phyloP scores from a whole-genome alignment of 2,329 filamentous ascomycete genomes.

The Emmonsiellopsis sp. region DNA sequence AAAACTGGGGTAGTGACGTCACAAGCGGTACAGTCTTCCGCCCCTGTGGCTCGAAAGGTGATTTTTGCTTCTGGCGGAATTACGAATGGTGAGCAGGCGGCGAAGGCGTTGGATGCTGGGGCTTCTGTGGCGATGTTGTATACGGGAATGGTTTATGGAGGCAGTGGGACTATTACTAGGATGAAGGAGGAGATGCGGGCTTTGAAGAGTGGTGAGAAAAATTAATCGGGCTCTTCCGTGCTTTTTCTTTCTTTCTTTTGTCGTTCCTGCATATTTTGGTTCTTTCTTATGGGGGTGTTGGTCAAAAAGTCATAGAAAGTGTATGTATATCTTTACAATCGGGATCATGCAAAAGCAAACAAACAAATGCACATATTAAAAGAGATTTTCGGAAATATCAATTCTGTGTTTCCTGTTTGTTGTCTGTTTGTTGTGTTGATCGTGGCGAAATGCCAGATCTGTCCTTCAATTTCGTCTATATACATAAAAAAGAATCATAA shows the following conservation, averaged over 20 bases:
- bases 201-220: slow-evolving; percentile 17
- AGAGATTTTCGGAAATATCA: too few relatives aligned
- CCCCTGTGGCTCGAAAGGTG: slow-evolving; percentile 49
- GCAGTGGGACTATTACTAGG: slow-evolving; percentile 50
- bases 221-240: background rate
- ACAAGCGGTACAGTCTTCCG: slow-evolving; percentile 7
- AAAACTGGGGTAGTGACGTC: slow-evolving; percentile 12
- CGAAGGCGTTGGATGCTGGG: slow-evolving; percentile 74
- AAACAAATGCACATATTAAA: too few relatives aligned
- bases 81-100: slow-evolving; percentile 75
- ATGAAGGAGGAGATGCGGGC: slow-evolving; percentile 41
- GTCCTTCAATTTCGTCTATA: background rate
- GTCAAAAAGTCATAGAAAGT: too few relatives aligned
- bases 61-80: slow-evolving; percentile 94
- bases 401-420: too few relatives aligned
- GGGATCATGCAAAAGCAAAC: too few relatives aligned
- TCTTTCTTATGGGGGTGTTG: background rate
- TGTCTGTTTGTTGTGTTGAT: too few relatives aligned
- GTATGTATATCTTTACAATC: too few relatives aligned
- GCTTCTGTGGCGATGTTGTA: slow-evolving; percentile 90
- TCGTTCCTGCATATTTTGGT: background rate
- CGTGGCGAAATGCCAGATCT: too few relatives aligned
- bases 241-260: background rate
- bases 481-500: background rate
- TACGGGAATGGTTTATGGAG: slow-evolving; percentile 62